Evolutionary conservation across 2,329 filamentous ascomycete genomes (phyloP).

Genomic region (Reticulascus tulasneorum): DNA sequence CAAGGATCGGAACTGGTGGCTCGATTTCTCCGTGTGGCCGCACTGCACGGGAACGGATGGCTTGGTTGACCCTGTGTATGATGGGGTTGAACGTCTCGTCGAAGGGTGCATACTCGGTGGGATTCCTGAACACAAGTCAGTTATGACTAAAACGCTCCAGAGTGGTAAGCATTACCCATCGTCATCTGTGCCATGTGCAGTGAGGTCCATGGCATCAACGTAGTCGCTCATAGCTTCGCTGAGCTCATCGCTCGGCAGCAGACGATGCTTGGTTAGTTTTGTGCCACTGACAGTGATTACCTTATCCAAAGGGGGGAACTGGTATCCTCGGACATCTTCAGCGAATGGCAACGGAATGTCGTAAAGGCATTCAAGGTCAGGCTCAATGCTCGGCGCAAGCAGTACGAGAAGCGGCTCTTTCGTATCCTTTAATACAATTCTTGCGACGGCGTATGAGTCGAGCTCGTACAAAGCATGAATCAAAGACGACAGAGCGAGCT

Average conservation of each 20-base stretch:
- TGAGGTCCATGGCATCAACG: conserved; percentile 89
- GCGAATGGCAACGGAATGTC: conserved; percentile 90
- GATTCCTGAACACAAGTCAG: conserved; percentile 29
- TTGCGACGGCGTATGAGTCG: conserved; percentile 80
- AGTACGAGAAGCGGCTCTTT: conserved; percentile 75
- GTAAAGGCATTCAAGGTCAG: conserved; percentile 77
- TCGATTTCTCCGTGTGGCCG: conserved; percentile 63
- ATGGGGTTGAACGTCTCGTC: conserved; percentile 82
- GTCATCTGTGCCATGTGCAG: conserved; percentile 66
- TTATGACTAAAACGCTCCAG: too few species aligned
- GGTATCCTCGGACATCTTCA: conserved; percentile 87
- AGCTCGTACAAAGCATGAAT: conserved; percentile 83
- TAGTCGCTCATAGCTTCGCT: conserved; percentile 82
- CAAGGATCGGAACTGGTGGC: conserved; percentile 59
- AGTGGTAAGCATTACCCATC: conserved; percentile 57
- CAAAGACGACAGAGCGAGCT: conserved; percentile 81
- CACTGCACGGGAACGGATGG: conserved; percentile 77
- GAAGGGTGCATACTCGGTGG: conserved; percentile 66
- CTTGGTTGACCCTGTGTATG: conserved; percentile 85
- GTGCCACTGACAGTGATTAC: conserved; percentile 86
- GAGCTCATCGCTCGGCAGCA: conserved; percentile 73
- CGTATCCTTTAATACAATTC: conserved; percentile 79
- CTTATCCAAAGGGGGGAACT: conserved; percentile 83
- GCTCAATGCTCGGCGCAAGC: conserved; percentile 74
- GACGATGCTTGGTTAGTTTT: conserved; percentile 73